A percentile compares a stretch with the other conserved stretches of the same genome.
Evolutionary conservation across 179 eudicot genomes (phyloP).

Genomic region (Dionaea muscipula): DNA sequence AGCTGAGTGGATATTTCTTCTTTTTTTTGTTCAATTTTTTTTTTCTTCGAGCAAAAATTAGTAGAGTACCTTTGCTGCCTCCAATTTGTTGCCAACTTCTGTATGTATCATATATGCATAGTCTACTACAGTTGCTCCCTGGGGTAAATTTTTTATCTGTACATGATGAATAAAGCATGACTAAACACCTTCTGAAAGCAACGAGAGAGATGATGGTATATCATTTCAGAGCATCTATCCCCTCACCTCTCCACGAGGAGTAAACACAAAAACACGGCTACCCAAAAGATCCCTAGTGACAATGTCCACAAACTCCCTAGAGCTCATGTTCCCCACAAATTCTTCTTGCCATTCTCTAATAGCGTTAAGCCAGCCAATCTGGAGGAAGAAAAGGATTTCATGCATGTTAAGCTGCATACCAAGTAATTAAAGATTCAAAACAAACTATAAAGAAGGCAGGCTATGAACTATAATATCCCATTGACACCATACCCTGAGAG

Average conservation of each 20-base stretch:
- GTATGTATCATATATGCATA: constrained; percentile 97
- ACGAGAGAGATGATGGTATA: neutral
- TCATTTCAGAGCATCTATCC: neutral
- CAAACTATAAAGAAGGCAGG: neutral
- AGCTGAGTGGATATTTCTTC: no score
- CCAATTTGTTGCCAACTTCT: constrained; percentile 92
- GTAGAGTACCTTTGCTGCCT: constrained; percentile 80
- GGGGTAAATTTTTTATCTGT: constrained; percentile 87
- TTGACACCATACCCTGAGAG: constrained; percentile 58
- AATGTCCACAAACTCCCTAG: constrained; percentile 94
- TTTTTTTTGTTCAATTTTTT: no score
- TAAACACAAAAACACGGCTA: constrained; percentile 91
- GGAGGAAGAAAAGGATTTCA: constrained; percentile 22
- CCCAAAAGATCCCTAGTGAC: constrained; percentile 85
- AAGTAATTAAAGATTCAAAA: neutral
- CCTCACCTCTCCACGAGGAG: constrained; percentile 90
- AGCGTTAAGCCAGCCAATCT: constrained; percentile 99
- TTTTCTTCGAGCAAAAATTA: no score
- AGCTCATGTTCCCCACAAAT: constrained; percentile 97
- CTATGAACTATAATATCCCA: neutral
- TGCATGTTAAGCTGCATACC: constrained; percentile 4
- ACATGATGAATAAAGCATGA: constrained; percentile 7
- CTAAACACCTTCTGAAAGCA: constrained; percentile 8
- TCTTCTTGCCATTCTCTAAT: constrained; percentile 99
- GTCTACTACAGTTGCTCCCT: constrained; percentile 91